Base-by-base conservation (phyloP, 805 yeast genomes). In the Lachancea quebecensis region DNA sequence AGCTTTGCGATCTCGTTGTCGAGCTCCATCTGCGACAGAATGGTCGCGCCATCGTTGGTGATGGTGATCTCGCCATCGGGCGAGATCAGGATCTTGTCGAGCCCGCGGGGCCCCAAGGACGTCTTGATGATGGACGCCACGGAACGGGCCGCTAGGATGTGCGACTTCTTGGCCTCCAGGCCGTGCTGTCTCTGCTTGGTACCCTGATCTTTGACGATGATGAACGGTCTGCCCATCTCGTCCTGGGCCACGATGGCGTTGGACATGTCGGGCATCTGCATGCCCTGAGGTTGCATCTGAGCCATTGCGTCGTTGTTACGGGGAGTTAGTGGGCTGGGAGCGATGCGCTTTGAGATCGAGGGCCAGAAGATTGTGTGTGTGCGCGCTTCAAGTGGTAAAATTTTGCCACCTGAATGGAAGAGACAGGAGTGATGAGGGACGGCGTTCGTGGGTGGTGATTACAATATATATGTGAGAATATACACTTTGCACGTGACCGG, bases 171-270 rank as follows among this genome's bases (percentile, higher is more conserved):
- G 50, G 97, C 89, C 64, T 93, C 88, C 37, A 79, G 66, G 25
- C 95, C 95, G 54, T 83, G 89, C 9, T 77, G 72, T 64, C 90
- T 74, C 55, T 75, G 70, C 62, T 78, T 78, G 49, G 68, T 69
- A 27, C 81, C 82, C 59, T 78, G 82, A 60, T 93, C 99, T 64
- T 93, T 81, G 44, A 93, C 99, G 64, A 93, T 93, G 62, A 93
- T 91, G 65, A 93, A 88, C 16, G 99, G 99, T 68, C 99, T 82
- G 16, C 99, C 99, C 90, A 85, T 87, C 68, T 93, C 99, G 66
- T 93, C 99, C 68, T 91, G 99, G 3, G 99, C 98, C 72, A 93
- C 88, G 58, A 93, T 89, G 68, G 99, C 99, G 61, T 95, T 93
- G 55, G 98, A 90, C 77, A 93, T 73, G 66, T 93, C 99, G 35